Conservation (phyloP, 1,139 yeast species). For the Schizosaccharomyces versatilis region DNA sequence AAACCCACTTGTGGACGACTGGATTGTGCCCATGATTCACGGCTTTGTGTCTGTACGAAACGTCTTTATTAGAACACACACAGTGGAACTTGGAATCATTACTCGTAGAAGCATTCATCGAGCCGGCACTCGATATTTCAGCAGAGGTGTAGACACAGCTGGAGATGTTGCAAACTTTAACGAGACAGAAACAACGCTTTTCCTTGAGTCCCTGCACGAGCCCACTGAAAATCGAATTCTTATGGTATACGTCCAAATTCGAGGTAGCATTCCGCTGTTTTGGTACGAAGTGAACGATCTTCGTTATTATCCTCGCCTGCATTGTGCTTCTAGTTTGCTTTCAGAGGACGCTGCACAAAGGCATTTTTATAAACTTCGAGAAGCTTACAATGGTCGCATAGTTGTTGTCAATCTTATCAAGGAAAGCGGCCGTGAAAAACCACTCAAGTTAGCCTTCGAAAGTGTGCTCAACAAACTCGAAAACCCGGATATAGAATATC, state of each 20-base stretch:
- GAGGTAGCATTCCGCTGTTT: slow-evolving; percentile 89
- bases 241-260: slow-evolving; percentile 60
- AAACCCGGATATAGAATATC: slow-evolving; percentile 38
- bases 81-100: slow-evolving; percentile 30
- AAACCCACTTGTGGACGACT: slow-evolving; percentile 23
- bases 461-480: slow-evolving; percentile 40
- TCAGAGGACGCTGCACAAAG: slow-evolving; percentile 35
- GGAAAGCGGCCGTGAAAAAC: slow-evolving; percentile 74
- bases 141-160: slow-evolving; percentile 66
- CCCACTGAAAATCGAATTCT: slow-evolving; percentile 12
- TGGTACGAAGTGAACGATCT: slow-evolving; percentile 90
- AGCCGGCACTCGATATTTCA: slow-evolving; percentile 91
- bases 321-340: slow-evolving; percentile 31
- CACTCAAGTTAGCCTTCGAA: slow-evolving; percentile 73
- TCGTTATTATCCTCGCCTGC: slow-evolving; percentile 60
- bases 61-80: not conserved
- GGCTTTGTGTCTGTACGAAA: slow-evolving; percentile 28
- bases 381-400: slow-evolving; percentile 56
- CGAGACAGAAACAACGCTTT: slow-evolving; percentile 77
- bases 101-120: slow-evolving; percentile 63
- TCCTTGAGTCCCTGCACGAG: slow-evolving; percentile 20
- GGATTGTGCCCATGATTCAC: slow-evolving; percentile 57
- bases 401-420: slow-evolving; percentile 67
- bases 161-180: slow-evolving; percentile 89
- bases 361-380: slow-evolving; percentile 54